Conservation (phyloP, 1,284 basidiomycete species). For the Ustilago xerochloae region DNA sequence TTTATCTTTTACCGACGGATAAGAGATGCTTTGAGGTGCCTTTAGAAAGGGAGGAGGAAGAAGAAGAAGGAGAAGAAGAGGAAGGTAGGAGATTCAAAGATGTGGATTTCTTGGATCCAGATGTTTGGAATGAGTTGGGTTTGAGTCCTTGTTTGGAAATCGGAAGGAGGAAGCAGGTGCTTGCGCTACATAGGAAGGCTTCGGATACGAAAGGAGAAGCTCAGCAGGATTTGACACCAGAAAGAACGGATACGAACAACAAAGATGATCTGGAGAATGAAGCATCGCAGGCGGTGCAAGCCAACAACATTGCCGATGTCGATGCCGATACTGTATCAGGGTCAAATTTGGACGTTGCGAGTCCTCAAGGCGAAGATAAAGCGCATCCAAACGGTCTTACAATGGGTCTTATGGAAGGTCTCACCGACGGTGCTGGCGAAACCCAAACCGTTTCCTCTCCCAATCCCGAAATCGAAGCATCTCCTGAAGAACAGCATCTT, state of each 20-base stretch:
- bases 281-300: neutral
- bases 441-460: neutral
- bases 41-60: conserved; percentile 26
- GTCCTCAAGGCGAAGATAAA: conserved; percentile 9
- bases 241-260: neutral
- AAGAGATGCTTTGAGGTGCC: conserved; percentile 49
- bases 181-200: conserved; percentile 14
- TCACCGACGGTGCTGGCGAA: conserved; percentile 9
- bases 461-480: neutral
- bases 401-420: conserved; percentile 38
- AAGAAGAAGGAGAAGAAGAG: conserved; percentile 37
- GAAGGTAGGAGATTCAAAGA: conserved; percentile 33
- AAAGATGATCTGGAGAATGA: neutral
- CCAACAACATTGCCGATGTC: too few species aligned
- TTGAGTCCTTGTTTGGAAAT: conserved; percentile 47
- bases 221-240: neutral
- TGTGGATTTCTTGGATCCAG: conserved; percentile 50
- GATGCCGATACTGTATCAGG: neutral
- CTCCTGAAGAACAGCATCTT: conserved; percentile 14
- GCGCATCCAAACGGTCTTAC: conserved; percentile 25
- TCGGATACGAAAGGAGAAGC: neutral
- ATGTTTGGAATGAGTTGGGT: conserved; percentile 49
- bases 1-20: conserved; percentile 65
- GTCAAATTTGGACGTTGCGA: conserved; percentile 6
- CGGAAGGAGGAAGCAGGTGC: conserved; percentile 18